phyloP scores from a whole-genome alignment of 2,329 filamentous ascomycete species.

The Pseudogymnoascus sp. region DNA sequence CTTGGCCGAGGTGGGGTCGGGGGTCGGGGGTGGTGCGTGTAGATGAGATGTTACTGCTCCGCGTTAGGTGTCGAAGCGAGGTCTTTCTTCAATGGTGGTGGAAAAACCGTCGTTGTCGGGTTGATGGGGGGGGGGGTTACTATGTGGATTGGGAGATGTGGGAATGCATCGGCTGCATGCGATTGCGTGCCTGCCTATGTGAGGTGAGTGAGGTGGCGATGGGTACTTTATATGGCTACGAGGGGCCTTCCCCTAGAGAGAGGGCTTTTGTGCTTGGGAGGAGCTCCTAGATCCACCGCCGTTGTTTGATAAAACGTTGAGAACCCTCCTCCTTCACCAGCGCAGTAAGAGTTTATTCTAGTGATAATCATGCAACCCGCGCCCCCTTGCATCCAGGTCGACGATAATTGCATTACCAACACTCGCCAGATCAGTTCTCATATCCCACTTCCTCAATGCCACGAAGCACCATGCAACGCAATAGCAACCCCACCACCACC shows the following conservation, averaged over 20 bases:
- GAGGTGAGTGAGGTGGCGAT: too few species aligned
- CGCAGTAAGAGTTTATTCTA: not conserved
- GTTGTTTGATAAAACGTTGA: not conserved
- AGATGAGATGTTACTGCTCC: too few species aligned
- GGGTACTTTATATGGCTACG: not conserved
- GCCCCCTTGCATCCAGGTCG: too few species aligned
- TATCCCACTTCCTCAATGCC: too few species aligned
- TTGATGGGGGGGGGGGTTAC: too few species aligned
- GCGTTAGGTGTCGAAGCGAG: too few species aligned
- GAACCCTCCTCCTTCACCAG: not conserved
- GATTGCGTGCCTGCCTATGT: too few species aligned
- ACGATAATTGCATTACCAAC: not conserved
- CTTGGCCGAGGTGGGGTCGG: not conserved
- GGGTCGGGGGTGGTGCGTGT: too few species aligned
- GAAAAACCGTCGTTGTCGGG: too few species aligned
- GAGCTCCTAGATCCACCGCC: not conserved
- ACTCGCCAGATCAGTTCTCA: not conserved
- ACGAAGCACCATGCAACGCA: not conserved
- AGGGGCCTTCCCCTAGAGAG: not conserved
- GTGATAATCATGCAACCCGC: not conserved
- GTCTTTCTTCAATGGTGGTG: too few species aligned
- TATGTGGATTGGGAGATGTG: not conserved
- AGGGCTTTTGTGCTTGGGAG: not conserved
- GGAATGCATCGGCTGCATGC: not conserved
- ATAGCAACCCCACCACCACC: not conserved